These are phyloP conservation scores for Pythium dissotocum DNA, from an alignment of 352 stramenopile genomes.

Conservation along the genomic window DNA sequence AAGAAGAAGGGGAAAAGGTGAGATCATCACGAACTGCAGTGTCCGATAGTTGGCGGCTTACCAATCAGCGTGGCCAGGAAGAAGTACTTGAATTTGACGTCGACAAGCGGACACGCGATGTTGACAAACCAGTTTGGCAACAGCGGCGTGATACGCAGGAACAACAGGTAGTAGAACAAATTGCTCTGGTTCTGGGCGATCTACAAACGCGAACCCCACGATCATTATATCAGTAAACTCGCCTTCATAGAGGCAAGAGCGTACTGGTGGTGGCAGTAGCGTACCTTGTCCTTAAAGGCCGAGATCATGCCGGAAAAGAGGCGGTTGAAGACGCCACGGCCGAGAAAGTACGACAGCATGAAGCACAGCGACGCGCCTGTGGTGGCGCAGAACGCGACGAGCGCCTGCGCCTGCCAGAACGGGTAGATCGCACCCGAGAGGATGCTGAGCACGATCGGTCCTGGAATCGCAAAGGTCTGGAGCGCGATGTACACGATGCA, in stretches of 20 bases:
- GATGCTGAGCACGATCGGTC: conserved; percentile 86
- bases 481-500: conserved; percentile 86
- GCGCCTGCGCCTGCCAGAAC: conserved; percentile 70
- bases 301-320: conserved; percentile 74
- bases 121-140: conserved; percentile 92
- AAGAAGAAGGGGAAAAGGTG: neutral
- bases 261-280: neutral
- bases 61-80: conserved; percentile 83
- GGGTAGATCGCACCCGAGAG: conserved; percentile 88
- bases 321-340: conserved; percentile 68
- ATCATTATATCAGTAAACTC: too few species aligned
- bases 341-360: conserved; percentile 83
- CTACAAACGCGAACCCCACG: conserved; percentile 15
- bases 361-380: conserved; percentile 84
- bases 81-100: conserved; percentile 85
- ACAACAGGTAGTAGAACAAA: conserved; percentile 90
- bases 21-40: too few species aligned
- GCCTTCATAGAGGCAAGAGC: too few species aligned
- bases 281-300: conserved; percentile 75
- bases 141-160: conserved; percentile 85
- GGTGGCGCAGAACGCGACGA: conserved; percentile 85
- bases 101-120: conserved; percentile 82
- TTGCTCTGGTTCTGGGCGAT: conserved; percentile 84
- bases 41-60: neutral
- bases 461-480: conserved; percentile 88